These are phyloP conservation scores for Gossypium gossypioides DNA, from an alignment of 441 rosid genomes.

Conservation along the genomic window DNA sequence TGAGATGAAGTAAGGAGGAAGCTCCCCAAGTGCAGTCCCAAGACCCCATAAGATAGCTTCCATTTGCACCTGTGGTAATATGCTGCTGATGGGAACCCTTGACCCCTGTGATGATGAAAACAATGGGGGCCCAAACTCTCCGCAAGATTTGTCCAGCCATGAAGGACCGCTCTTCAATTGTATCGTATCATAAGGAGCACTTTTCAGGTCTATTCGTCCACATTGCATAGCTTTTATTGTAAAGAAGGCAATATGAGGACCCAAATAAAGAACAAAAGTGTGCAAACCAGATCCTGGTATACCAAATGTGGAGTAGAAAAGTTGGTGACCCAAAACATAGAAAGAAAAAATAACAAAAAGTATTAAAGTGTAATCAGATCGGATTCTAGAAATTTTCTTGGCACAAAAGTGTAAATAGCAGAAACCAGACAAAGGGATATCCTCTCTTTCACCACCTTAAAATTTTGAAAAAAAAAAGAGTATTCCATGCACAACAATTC, in stretches of 20 bases:
- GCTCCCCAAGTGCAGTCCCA: constrained; percentile 36
- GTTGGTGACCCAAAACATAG: background rate
- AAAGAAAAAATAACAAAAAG: background rate
- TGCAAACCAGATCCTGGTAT: constrained; percentile 90
- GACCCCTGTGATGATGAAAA: constrained; percentile 45
- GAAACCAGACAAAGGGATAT: background rate
- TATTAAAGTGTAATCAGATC: background rate
- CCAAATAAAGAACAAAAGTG: constrained; percentile 92
- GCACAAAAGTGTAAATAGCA: background rate
- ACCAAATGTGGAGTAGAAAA: background rate
- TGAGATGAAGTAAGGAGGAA: constrained; percentile 90
- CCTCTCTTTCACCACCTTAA: background rate
- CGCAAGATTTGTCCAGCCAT: constrained; percentile 84
- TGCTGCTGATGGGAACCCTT: constrained; percentile 71
- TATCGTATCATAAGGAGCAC: constrained; percentile 80
- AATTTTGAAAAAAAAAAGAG: background rate
- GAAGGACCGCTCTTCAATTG: constrained; percentile 76
- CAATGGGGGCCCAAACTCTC: constrained; percentile 69
- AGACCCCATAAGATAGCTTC: constrained; percentile 87
- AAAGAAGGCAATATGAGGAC: constrained; percentile 87
- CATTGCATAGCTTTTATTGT: constrained; percentile 93
- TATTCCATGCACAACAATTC: background rate
- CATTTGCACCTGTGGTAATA: constrained; percentile 69
- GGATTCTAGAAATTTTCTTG: background rate
- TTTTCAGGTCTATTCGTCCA: constrained; percentile 82